phyloP scores from a whole-genome alignment of 306 rosid species.

The Dalbergia oliveri region DNA sequence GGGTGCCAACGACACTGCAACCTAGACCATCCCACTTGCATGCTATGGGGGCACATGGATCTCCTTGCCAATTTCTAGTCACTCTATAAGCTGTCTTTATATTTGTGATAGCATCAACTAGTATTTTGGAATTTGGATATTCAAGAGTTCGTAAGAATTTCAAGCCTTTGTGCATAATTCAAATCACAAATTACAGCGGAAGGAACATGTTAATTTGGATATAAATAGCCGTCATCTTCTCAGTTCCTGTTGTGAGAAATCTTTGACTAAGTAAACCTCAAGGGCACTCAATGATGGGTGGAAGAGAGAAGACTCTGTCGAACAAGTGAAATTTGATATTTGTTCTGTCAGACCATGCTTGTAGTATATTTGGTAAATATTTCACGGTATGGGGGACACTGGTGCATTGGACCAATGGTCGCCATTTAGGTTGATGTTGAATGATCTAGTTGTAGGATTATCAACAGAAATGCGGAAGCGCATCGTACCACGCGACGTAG shows the following conservation, averaged over 20 bases:
- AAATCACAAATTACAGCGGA: not conserved
- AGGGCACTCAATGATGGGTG: constrained; percentile 54
- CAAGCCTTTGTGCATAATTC: not conserved
- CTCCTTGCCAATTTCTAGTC: constrained; percentile 67
- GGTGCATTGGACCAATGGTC: not conserved
- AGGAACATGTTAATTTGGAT: not conserved
- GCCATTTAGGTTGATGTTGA: constrained; percentile 40
- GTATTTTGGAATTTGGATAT: not conserved
- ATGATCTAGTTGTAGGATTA: constrained; percentile 47
- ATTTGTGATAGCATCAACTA: constrained; percentile 62
- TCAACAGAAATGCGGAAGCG: constrained; percentile 44
- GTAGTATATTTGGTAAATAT: not conserved
- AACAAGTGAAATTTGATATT: constrained; percentile 2
- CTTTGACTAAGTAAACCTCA: constrained; percentile 40
- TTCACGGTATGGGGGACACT: not conserved
- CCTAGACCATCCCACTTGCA: constrained; percentile 67
- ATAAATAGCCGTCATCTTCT: constrained; percentile 40
- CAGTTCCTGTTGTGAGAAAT: constrained; percentile 46
- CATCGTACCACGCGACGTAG: too few species aligned
- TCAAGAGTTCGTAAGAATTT: not conserved
- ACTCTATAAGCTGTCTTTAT: constrained; percentile 61
- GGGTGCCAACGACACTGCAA: constrained; percentile 49
- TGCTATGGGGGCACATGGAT: constrained; percentile 61
- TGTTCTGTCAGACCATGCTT: not conserved
- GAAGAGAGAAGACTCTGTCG: constrained; percentile 48